Conservation (phyloP, 768 basidiomycete species). For the Lentinula boryana region DNA sequence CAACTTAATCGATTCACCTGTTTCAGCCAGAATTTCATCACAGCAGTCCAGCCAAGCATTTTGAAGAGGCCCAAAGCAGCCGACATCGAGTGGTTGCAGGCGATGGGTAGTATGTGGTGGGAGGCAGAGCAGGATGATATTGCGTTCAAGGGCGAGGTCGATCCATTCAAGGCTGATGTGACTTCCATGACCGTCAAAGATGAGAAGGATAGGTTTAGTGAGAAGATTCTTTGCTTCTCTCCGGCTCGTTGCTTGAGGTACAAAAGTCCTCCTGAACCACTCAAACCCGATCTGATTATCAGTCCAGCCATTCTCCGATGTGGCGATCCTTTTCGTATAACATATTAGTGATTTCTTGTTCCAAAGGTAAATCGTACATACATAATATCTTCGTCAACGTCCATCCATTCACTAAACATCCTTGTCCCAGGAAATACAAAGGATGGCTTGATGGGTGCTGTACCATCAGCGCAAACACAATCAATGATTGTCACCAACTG, state of each 20-base stretch:
- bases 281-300: conserved; percentile 26
- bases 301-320: conserved; percentile 23
- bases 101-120: too few relatives aligned
- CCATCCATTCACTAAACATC: conserved; percentile 18
- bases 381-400: conserved; percentile 17
- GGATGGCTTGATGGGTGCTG: conserved; percentile 15
- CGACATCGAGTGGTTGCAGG: too few relatives aligned
- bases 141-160: conserved; percentile 19
- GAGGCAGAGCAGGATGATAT: conserved; percentile 25
- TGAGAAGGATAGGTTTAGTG: conserved; percentile 28
- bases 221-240: conserved; percentile 9
- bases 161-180: conserved; percentile 24
- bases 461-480: conserved; percentile 30
- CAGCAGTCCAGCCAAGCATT: neutral
- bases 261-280: conserved; percentile 12
- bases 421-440: conserved; percentile 29
- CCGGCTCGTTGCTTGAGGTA: conserved; percentile 22
- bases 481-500: conserved; percentile 37
- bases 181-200: conserved; percentile 40
- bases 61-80: neutral
- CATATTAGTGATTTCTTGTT: neutral
- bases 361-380: conserved; percentile 3
- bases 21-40: neutral
- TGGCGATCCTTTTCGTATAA: conserved; percentile 20
- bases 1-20: neutral